phyloP scores from a whole-genome alignment of 306 rosid genomes.

The Begonia loranthoides region DNA sequence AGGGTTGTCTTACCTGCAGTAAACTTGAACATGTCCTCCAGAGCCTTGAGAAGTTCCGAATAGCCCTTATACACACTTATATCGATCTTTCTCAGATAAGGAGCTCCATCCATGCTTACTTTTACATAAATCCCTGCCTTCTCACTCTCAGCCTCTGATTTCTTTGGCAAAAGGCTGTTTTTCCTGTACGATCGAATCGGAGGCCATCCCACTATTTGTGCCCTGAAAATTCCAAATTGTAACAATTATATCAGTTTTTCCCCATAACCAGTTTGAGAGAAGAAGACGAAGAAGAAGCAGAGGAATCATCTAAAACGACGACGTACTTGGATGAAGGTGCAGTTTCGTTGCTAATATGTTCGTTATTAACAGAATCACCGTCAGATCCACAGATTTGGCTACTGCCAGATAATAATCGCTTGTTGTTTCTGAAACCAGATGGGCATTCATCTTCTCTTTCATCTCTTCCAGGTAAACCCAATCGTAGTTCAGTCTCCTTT shows the following conservation, averaged over 20 bases:
- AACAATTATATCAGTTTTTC: no score
- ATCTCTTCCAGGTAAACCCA: conserved; percentile 66
- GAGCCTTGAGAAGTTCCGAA: conserved; percentile 49
- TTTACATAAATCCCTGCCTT: conserved; percentile 54
- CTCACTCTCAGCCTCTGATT: conserved; percentile 31
- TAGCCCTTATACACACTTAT: conserved; percentile 47
- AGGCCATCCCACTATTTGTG: conserved; percentile 93
- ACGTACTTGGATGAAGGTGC: conserved; percentile 12
- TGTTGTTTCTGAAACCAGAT: conserved; percentile 23
- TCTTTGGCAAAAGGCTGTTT: conserved; percentile 37
- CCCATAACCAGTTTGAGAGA: neutral
- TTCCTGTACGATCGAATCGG: conserved; percentile 71
- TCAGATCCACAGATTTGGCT: conserved; percentile 16
- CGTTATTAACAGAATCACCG: conserved; percentile 5
- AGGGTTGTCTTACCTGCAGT: conserved; percentile 32
- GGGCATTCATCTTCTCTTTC: conserved; percentile 12
- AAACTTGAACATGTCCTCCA: conserved; percentile 71
- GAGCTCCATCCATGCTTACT: conserved; percentile 98
- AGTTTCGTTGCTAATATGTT: neutral
- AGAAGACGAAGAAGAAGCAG: neutral
- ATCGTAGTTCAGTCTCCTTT: conserved; percentile 72
- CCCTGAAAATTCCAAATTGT: conserved; percentile 23
- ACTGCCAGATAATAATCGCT: conserved; percentile 36
- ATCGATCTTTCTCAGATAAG: conserved; percentile 86
- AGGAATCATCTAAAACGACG: neutral